Evolutionary conservation across 805 yeast genomes (phyloP), one percentile per base, ranked within the genome.

Genomic region (Ogataea pilisensis): DNA sequence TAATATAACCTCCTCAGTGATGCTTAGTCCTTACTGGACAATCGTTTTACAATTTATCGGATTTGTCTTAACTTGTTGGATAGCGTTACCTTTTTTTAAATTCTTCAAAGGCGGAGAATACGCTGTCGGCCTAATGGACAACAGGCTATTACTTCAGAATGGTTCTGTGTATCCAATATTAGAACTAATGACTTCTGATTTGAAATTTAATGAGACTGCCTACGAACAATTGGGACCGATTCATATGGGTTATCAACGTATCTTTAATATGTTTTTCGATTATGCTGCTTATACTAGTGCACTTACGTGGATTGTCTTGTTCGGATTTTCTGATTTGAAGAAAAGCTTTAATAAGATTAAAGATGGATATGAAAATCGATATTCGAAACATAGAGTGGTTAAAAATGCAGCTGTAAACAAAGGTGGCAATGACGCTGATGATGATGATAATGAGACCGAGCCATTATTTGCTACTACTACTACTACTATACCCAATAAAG

Each of bases 221-320:
- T 74, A 70, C 51, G 66, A 59, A 20, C 22, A 46, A 2, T 61
- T 63, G 43, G 80, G 79, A 0, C 75, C 75, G 2, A 68, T 71
- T 5, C 59, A 68, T 41, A 51, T 72, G 35, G 78, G 78, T 0
- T 65, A 73, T 4, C 78, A 73, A 51, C 56, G 75, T 37, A 66
- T 71, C 1, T 69, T 76, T 71, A 70, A 70, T 49, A 71, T 72
- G 50, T 72, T 74, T 40, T 74, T 73, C 46, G 79, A 73, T 47
- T 74, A 71, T 45, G 78, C 78, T 1, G 75, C 78, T 0, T 74
- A 73, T 46, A 52, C 68, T 2, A 68, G 75, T 47, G 78, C 78
- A 1, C 48, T 73, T 4, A 57, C 64, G 1, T 73, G 78, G 77
- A 68, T 73, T 3, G 18, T 39, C 4, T 34, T 50, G 20, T 60